phyloP scores from a whole-genome alignment of 192 early-diverging fungal species.

The Spizellomyces sp. region DNA sequence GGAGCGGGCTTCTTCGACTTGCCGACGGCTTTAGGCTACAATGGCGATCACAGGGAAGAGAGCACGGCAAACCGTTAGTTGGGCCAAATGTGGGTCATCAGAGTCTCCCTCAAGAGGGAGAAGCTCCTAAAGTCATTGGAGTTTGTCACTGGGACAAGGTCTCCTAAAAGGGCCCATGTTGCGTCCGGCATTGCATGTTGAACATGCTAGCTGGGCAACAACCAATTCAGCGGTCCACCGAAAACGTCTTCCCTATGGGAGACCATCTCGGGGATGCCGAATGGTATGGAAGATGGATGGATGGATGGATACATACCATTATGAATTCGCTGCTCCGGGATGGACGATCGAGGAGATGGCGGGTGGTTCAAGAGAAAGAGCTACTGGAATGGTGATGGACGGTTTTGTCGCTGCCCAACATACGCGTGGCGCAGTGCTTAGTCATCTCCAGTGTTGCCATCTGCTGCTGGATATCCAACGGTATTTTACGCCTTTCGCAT shows the following conservation, averaged over 20 bases:
- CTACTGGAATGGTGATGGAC: background rate
- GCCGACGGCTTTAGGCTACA: conserved; percentile 39
- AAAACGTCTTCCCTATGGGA: too few species aligned
- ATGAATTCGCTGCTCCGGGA: conserved; percentile 4
- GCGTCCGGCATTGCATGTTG: too few species aligned
- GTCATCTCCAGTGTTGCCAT: too few species aligned
- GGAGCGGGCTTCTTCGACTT: conserved; percentile 88
- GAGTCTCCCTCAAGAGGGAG: background rate
- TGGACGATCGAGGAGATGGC: conserved; percentile 5
- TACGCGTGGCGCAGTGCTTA: background rate
- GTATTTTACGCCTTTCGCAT: too few species aligned
- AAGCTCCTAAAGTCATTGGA: background rate
- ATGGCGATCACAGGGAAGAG: background rate
- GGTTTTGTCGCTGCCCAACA: background rate
- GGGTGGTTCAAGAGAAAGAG: background rate
- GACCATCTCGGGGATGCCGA: too few species aligned
- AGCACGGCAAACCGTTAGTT: background rate
- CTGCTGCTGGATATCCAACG: too few species aligned
- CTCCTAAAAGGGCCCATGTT: background rate
- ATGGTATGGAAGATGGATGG: background rate
- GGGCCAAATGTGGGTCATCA: conserved; percentile 1
- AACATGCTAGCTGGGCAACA: too few species aligned
- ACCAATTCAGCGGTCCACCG: too few species aligned
- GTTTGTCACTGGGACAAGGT: background rate
- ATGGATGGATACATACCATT: conserved; percentile 1